phyloP scores from a whole-genome alignment of 2,329 filamentous ascomycete genomes.

The Penicillium palitans region DNA sequence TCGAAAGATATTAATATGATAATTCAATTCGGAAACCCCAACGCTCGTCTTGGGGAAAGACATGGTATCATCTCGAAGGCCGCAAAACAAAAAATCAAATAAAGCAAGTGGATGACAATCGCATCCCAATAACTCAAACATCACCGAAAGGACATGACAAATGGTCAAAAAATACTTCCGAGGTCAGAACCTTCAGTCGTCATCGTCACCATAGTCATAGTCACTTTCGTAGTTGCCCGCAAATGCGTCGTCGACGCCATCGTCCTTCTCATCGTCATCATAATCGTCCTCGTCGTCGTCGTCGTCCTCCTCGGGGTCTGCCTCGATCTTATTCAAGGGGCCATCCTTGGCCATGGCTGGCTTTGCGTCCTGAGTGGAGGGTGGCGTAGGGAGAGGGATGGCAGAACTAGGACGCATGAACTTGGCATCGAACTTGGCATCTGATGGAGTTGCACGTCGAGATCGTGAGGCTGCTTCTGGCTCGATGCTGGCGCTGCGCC shows the following conservation, averaged over 20 bases:
- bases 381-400: slow-evolving; percentile 4
- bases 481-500: slow-evolving; percentile 31
- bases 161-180: not conserved
- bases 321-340: not conserved
- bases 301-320: slow-evolving; percentile 26
- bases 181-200: slow-evolving; percentile 17
- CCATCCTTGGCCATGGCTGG: not conserved
- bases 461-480: slow-evolving; percentile 22
- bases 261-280: slow-evolving; percentile 34
- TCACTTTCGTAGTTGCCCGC: slow-evolving; percentile 32
- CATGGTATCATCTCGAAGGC: slow-evolving; percentile 13
- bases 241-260: slow-evolving; percentile 36
- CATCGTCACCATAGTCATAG: slow-evolving; percentile 21
- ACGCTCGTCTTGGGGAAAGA: slow-evolving; percentile 2
- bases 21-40: slow-evolving; percentile 3
- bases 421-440: slow-evolving; percentile 22
- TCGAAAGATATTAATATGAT: not conserved
- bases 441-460: slow-evolving; percentile 17
- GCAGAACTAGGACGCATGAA: slow-evolving; percentile 14
- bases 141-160: not conserved
- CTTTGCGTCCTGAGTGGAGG: not conserved
- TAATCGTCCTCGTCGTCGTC: slow-evolving; percentile 29
- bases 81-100: not conserved
- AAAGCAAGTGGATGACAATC: not conserved
- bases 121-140: not conserved